phyloP scores from a whole-genome alignment of 1,284 basidiomycete species.

The Rhodotorula sp. region DNA sequence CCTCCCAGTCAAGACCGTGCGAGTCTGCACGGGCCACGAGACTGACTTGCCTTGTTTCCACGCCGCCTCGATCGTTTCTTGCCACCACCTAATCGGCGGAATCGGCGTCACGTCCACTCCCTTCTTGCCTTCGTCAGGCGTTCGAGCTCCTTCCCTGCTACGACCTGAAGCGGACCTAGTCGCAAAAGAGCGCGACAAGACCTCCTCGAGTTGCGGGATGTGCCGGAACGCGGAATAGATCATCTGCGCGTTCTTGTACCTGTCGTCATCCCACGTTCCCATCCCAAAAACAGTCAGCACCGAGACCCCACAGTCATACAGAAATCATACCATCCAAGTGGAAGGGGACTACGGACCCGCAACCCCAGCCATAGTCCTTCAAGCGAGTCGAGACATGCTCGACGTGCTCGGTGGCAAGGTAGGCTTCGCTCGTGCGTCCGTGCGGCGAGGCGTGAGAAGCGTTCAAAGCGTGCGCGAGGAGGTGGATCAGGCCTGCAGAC shows the following conservation, averaged over 20 bases:
- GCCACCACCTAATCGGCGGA: conserved; percentile 42
- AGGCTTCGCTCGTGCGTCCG: conserved; percentile 20
- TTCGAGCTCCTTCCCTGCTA: too few species aligned
- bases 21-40: too few species aligned
- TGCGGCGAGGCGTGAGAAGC: conserved; percentile 13
- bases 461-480: background rate
- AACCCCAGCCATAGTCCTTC: conserved; percentile 39
- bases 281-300: too few species aligned
- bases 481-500: conserved; percentile 9
- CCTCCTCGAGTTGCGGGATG: conserved; percentile 23
- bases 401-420: conserved; percentile 15
- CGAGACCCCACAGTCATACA: too few species aligned
- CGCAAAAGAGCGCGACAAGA: background rate
- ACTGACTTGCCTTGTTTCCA: conserved; percentile 38
- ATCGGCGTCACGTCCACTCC: conserved; percentile 11
- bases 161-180: background rate
- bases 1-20: too few species aligned
- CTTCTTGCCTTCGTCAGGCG: background rate
- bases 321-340: too few species aligned
- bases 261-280: too few species aligned
- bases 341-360: too few species aligned
- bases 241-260: conserved; percentile 45
- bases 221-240: conserved; percentile 39
- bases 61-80: conserved; percentile 42
- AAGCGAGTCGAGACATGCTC: conserved; percentile 33